Evolutionary conservation across 176 grass and related monocot species (phyloP), one percentile per base, ranked within the genome.

Genomic region (Dendrocalamus sinicus): DNA sequence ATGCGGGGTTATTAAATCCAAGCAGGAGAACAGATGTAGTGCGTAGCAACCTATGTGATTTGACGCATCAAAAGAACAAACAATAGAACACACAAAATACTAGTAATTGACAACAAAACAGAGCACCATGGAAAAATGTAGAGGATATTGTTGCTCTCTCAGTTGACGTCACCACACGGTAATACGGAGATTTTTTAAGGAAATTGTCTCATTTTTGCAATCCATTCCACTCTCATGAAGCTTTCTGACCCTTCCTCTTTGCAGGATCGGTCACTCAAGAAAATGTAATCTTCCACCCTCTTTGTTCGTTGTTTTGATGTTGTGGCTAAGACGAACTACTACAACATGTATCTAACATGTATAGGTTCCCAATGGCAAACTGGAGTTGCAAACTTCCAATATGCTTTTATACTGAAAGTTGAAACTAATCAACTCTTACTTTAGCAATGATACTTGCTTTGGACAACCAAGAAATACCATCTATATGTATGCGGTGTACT

Each of bases 361-460:
- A 47, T 22, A 35, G 6, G 5, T 59, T 54, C 24, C 17, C 28
- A 65, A 28, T 58, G 10, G 17, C 12, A 82, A 60, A 40, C 50
- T 70, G 23, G 7, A 11, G 6, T 19, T 73, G 10, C 17, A 16
- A 74, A 51, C 47, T 66, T 32, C 28, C 5, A 19, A 13, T 28
- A 45, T 8, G 16, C 10, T 72, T 41, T 43, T 80, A 12, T 86
- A 9, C 54, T 72, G 47, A 20, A 16, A 32, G 30, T 53, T 64
- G 23, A 28, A 46, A 46, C 24, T 47, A 60, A 67, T 68, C 20
- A 84, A 23, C 8, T 66, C 14, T 84, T 72, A 20, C 20, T 51
- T 52, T 57, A 73, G 53, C 19, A 72, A 32, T 41, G 17, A 43
- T 12, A 52, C 76, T 24, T 86, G 4, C 46, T 87, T 81, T 73